Conservation (phyloP, 805 yeast genomes). For the Ogataea parapolymorpha region DNA sequence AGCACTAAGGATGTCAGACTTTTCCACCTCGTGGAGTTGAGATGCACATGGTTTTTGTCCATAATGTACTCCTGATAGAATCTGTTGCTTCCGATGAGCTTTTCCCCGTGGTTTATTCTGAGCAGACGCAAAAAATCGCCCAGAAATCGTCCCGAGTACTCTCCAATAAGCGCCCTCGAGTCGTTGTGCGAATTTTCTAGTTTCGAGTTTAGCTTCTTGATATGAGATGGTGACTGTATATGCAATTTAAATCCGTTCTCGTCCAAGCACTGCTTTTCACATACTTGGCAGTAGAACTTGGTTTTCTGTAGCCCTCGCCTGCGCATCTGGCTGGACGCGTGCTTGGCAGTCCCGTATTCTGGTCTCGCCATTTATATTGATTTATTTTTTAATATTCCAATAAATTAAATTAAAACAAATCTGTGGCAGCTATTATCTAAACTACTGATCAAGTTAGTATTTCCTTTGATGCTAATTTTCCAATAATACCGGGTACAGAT, state of each 20-base stretch:
- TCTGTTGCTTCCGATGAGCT: conserved; percentile 71
- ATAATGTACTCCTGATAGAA: conserved; percentile 88
- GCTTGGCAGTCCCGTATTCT: conserved; percentile 65
- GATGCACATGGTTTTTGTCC: conserved; percentile 80
- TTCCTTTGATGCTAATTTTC: too few species aligned
- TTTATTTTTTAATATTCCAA: too few species aligned
- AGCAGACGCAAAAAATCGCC: conserved; percentile 62
- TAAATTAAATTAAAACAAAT: too few species aligned
- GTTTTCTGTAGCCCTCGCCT: conserved; percentile 83
- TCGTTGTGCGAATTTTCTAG: conserved; percentile 42
- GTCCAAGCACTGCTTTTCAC: conserved; percentile 92
- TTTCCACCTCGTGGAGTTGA: conserved; percentile 84
- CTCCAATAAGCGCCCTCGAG: conserved; percentile 38
- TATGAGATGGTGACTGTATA: conserved; percentile 75
- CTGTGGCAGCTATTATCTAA: too few species aligned
- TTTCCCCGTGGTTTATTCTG: conserved; percentile 74
- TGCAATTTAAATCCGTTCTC: conserved; percentile 95
- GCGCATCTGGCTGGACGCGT: conserved; percentile 71
- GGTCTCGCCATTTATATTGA: conserved; percentile 46
- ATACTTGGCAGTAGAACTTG: conserved; percentile 84
- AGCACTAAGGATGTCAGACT: conserved; percentile 66
- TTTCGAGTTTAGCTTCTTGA: conserved; percentile 46
- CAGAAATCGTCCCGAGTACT: conserved; percentile 59
- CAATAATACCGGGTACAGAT: too few species aligned
- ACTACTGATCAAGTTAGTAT: too few species aligned